phyloP scores from a whole-genome alignment of 1,284 basidiomycete species.

The Marasmius fiardii region DNA sequence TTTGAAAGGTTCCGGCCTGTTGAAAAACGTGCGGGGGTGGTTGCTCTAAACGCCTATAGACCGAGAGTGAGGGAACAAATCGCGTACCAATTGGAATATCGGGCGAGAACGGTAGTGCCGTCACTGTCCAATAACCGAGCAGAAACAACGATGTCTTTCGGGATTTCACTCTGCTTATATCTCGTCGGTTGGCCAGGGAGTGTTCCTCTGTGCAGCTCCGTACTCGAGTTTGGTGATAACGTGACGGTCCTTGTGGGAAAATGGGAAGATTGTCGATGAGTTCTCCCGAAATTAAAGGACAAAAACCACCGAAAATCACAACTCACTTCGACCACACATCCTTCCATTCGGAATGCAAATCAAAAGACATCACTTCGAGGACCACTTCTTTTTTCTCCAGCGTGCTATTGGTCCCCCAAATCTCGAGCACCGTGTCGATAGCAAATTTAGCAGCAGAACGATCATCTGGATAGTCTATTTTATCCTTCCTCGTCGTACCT shows the following conservation, averaged over 20 bases:
- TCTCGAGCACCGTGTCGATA: constrained; percentile 64
- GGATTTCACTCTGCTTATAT: constrained; percentile 61
- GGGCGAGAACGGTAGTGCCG: constrained; percentile 62
- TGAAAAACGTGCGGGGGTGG: too few relatives aligned
- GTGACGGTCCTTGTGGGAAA: constrained; percentile 36
- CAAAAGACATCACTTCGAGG: constrained; percentile 70
- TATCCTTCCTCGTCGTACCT: constrained; percentile 77
- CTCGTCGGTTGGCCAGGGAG: constrained; percentile 70
- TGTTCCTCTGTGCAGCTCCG: constrained; percentile 70
- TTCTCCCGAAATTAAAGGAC: neutral
- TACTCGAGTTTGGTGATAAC: constrained; percentile 74
- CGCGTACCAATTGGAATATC: constrained; percentile 77
- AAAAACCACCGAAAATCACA: too few relatives aligned
- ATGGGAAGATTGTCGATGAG: neutral
- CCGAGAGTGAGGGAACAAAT: too few relatives aligned
- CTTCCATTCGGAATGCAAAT: constrained; percentile 60
- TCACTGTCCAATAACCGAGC: constrained; percentile 63
- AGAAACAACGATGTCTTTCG: constrained; percentile 71
- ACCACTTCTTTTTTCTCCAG: constrained; percentile 52
- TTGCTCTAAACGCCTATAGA: too few relatives aligned
- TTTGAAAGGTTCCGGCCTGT: constrained; percentile 89
- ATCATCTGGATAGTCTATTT: constrained; percentile 54
- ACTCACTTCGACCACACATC: constrained; percentile 40
- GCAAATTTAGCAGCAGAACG: constrained; percentile 62
- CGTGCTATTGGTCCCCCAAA: constrained; percentile 85